phyloP scores from a whole-genome alignment of 2,329 filamentous ascomycete species.

The Claviceps cyperi region DNA sequence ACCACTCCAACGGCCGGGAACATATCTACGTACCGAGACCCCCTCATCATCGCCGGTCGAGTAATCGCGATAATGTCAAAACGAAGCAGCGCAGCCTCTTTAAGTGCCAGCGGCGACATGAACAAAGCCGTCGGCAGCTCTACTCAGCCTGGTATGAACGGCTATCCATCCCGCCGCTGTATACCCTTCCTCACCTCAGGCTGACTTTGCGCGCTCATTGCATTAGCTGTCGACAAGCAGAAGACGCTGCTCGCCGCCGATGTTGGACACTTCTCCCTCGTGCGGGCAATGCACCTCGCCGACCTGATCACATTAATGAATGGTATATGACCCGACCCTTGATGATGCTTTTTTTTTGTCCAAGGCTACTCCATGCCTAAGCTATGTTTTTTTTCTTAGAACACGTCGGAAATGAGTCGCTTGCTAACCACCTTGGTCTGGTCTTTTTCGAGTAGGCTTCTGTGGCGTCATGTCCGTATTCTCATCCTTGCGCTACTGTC shows the following conservation, averaged over 20 bases:
- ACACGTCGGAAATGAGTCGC: not conserved
- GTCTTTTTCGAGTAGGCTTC: conserved; percentile 38
- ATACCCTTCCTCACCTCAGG: not conserved
- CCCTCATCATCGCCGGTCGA: not conserved
- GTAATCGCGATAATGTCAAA: conserved; percentile 40
- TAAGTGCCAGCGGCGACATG: conserved; percentile 13
- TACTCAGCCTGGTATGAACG: conserved; percentile 19
- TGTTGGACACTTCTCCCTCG: conserved; percentile 57
- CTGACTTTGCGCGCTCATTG: not conserved
- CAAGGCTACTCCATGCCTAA: not conserved
- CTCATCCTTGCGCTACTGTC: conserved; percentile 84
- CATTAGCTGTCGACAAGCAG: conserved; percentile 56
- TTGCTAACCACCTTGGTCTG: not conserved
- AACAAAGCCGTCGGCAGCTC: conserved; percentile 16
- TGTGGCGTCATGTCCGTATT: conserved; percentile 93
- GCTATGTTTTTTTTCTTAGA: not conserved
- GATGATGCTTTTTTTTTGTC: not conserved
- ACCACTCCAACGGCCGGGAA: not conserved
- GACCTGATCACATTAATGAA: conserved; percentile 76
- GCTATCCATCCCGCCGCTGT: not conserved
- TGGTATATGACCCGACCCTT: conserved; percentile 27
- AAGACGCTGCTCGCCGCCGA: conserved; percentile 56
- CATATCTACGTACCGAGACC: not conserved
- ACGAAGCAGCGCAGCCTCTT: conserved; percentile 32
- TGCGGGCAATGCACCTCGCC: conserved; percentile 60